A percentile compares a stretch with the other conserved stretches of the same genome.
Evolutionary conservation across 768 basidiomycete species (phyloP).

Genomic region (Ramaria sp.): DNA sequence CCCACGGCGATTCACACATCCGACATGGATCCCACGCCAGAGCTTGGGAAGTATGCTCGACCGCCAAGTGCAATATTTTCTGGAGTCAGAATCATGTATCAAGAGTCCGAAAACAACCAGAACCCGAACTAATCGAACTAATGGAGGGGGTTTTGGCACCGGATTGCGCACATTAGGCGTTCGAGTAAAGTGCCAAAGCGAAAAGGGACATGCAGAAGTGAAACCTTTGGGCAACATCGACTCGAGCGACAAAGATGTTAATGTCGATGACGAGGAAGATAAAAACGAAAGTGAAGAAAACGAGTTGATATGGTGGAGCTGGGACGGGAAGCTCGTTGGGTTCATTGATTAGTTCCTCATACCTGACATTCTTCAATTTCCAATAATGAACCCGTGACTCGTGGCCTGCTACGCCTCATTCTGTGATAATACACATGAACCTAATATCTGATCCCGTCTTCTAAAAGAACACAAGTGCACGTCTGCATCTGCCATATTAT

Average conservation of each 20-base stretch:
- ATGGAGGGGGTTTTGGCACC: too few species aligned
- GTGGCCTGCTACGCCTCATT: too few species aligned
- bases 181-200: conserved; percentile 23
- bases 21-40: conserved; percentile 37
- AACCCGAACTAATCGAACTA: too few species aligned
- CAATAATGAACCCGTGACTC: too few species aligned
- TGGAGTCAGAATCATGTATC: conserved; percentile 17
- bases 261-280: background rate
- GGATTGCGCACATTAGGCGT: conserved; percentile 19
- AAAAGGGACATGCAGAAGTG: background rate
- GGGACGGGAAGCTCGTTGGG: conserved; percentile 37
- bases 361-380: too few species aligned
- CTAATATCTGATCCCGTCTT: too few species aligned
- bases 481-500: too few species aligned
- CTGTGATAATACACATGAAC: too few species aligned
- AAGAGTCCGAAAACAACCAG: conserved; percentile 20
- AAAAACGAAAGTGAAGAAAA: conserved; percentile 15
- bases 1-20: conserved; percentile 34
- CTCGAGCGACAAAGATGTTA: background rate
- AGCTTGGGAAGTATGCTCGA: conserved; percentile 28
- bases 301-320: conserved; percentile 42
- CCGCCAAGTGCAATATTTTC: conserved; percentile 24
- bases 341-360: conserved; percentile 31
- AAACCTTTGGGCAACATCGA: background rate
- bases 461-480: too few species aligned